Evolutionary conservation across 192 early-diverging fungal genomes (phyloP), one percentile per base, ranked within the genome.

Genomic region (Linnemannia schmuckeri): DNA sequence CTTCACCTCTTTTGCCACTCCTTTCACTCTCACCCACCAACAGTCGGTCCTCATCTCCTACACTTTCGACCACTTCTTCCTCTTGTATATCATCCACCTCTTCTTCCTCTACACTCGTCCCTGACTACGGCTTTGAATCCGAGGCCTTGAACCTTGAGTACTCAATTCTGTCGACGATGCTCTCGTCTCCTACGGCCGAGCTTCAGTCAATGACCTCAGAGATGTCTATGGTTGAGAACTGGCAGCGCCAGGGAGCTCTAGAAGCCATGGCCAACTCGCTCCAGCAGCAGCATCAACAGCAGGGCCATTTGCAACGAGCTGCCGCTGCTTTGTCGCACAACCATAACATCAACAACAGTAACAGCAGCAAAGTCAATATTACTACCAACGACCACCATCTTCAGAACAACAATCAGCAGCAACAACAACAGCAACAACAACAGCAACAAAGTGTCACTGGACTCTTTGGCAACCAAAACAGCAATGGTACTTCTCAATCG

Each of bases 81-180:
- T 52, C 38, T 57, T 35, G 52, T 66, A 66, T 66, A 66, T 66
- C 61, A 24, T 57, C 55, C 61, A 66, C 75, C 40, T 49, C 81
- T 12, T 77, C 81, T 3, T 40, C 71, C 40, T 70, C 79, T 0
- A 42, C 78, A 22, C 35, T 70, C 22, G 27, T 77, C 10, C 84
- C 73, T 7, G 84, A 86, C 61, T 76, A 91, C 84, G 91, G 93
- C 27, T 99, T 99, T 93, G 96, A 95, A 49, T 99, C 98, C 7
- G 96, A 96, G 47, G 91, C 96, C 38, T 90, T 95, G 80, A 98
- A 96, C 85, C 92, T 97, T 33, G 98, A 99, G 87, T 97, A 97
- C 83, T 93, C 95, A n/a, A 94, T 98, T 70, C 88, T 98, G 35
- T 96, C 96, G 7, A 96, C 93, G 78, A 98, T 98, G 96, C 91